Evolutionary conservation across 805 yeast species (phyloP).

Genomic region (Candida gorgasii): DNA sequence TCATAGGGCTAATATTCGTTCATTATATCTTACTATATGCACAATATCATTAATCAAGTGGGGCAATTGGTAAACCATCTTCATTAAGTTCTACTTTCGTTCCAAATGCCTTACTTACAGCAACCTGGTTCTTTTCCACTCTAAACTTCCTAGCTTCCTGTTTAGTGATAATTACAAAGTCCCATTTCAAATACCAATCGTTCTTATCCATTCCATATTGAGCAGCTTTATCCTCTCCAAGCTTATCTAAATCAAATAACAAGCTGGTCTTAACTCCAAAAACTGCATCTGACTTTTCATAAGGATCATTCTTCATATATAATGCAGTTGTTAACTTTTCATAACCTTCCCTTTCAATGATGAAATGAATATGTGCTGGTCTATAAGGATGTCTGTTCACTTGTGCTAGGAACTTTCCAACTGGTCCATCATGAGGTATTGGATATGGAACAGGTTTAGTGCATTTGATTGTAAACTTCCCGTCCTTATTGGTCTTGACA

Average conservation of each 20-base stretch:
- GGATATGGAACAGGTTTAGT: slow-evolving; percentile 38
- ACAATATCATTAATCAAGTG: slow-evolving; percentile 15
- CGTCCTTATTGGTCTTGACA: slow-evolving; percentile 17
- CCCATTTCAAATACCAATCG: slow-evolving; percentile 24
- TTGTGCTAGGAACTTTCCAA: slow-evolving; percentile 28
- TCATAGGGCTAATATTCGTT: too few relatives aligned
- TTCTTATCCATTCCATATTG: slow-evolving; percentile 18
- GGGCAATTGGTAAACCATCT: slow-evolving; percentile 21
- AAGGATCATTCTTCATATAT: slow-evolving; percentile 21
- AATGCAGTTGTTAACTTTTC: slow-evolving; percentile 23
- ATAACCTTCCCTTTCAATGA: slow-evolving; percentile 21
- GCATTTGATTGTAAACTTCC: slow-evolving; percentile 25
- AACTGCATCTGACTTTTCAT: slow-evolving; percentile 23
- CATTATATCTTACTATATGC: background rate
- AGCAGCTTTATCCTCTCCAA: slow-evolving; percentile 19
- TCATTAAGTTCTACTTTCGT: slow-evolving; percentile 12
- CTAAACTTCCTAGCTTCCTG: slow-evolving; percentile 14
- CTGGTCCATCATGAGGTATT: slow-evolving; percentile 42
- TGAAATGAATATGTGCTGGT: slow-evolving; percentile 30
- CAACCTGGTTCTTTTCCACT: slow-evolving; percentile 12
- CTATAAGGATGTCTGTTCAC: slow-evolving; percentile 39
- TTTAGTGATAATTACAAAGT: slow-evolving; percentile 19
- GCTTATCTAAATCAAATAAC: slow-evolving; percentile 15
- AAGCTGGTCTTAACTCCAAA: slow-evolving; percentile 21
- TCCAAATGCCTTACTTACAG: slow-evolving; percentile 9